Evolutionary conservation across 179 eudicot genomes (phyloP).

Genomic region (Corrigiola litoralis): DNA sequence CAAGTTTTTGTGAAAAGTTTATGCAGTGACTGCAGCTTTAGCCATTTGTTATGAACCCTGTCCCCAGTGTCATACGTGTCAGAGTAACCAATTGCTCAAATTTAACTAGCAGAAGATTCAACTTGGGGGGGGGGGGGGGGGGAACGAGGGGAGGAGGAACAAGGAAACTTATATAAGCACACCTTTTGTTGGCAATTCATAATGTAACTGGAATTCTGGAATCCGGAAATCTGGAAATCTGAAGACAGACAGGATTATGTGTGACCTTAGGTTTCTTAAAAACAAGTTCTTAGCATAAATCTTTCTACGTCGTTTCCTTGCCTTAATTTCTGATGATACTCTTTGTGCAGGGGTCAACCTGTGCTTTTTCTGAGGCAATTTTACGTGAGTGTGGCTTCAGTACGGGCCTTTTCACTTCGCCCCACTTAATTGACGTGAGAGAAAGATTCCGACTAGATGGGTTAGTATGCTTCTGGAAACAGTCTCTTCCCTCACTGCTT

Average conservation of each 20-base stretch:
- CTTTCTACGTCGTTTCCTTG: neutral
- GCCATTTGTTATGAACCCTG: no score
- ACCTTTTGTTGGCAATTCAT: neutral
- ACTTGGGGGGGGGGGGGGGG: neutral
- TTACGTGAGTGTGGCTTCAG: constrained; percentile 75
- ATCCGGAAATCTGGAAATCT: no score
- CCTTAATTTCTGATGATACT: constrained; percentile 14
- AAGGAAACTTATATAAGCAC: no score
- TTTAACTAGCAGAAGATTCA: no score
- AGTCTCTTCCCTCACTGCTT: neutral
- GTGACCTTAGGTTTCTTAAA: neutral
- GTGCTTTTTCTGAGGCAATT: constrained; percentile 85
- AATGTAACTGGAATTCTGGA: no score
- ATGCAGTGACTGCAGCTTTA: no score
- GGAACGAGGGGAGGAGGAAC: no score
- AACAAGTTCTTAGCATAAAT: neutral
- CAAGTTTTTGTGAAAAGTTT: no score
- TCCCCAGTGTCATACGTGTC: no score
- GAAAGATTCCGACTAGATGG: constrained; percentile 91
- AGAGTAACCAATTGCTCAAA: no score
- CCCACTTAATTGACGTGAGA: constrained; percentile 83
- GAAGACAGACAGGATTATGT: neutral
- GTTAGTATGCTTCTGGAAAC: constrained; percentile 39
- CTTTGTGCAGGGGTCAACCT: constrained; percentile 75
- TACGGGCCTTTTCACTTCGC: constrained; percentile 90